Evolutionary conservation across 2,329 filamentous ascomycete genomes (phyloP), one percentile per base, ranked within the genome.

Genomic region (Fusarium transvaalense): DNA sequence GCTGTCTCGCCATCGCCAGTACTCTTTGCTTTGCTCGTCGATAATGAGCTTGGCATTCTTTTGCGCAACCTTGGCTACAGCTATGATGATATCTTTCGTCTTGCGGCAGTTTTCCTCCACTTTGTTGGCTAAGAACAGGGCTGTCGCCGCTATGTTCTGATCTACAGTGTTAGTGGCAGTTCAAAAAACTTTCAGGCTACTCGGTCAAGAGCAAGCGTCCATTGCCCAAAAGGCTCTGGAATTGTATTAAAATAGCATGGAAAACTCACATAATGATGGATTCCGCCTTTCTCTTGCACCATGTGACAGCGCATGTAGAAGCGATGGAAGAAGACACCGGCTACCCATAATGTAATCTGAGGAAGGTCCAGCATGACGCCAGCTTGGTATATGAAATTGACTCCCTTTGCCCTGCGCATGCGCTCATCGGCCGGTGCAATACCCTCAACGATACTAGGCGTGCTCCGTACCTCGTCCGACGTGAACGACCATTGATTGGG

Each of bases 11-110:
- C 96, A 99, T 75, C 92, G 89, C 96, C 96, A 99, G 78, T 96
- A 99, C 76, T 99, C 96, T 76, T 97, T 98, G 71, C 92, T 97
- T 79, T 98, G 94, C 80, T 98, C 96, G 77, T 99, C 96, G 53
- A 98, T 92, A 55, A 95, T 84, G 61, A 97, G 87, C 74, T 93
- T 92, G 2, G 93, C 85, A 72, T 98, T 95, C 82, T 99, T 98
- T 79, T 97, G 94, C 29, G 95, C 96, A 21, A 97, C 93, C 70
- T 95, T 93, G 63, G 94, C 96, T 74, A 97, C 96, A 2, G 94
- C 93, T 32, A 97, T 91, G 69, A 99, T 95, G 63, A 99, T 86
- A 69, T 97, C 94, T 75, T 93, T 97, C 72, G 97, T 97, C 80
- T 97, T 97, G 48, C 95, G 91, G 76, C 94, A 97, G 77, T 97